phyloP scores from a whole-genome alignment of 139 green algal genomes.

The Mychonastes homosphaera region DNA sequence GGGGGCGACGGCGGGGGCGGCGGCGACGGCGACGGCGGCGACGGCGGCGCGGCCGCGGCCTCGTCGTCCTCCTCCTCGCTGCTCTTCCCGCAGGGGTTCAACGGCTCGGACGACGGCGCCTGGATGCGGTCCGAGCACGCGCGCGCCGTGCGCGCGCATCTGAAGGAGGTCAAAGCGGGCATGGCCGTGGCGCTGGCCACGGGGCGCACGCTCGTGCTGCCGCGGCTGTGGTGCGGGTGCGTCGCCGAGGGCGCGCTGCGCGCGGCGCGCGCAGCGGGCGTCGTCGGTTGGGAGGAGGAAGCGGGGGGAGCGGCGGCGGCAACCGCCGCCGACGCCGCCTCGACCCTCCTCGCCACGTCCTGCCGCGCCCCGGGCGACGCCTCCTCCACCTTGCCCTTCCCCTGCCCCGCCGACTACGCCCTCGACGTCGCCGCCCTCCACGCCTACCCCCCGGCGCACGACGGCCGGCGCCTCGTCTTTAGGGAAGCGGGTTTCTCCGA shows the following conservation, averaged over 20 bases:
- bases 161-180: constrained; percentile 11
- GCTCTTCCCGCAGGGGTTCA: neutral
- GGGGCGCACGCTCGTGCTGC: constrained; percentile 8
- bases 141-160: neutral
- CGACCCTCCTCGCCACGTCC: neutral
- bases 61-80: too few relatives aligned
- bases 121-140: neutral
- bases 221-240: constrained; percentile 11
- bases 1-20: neutral
- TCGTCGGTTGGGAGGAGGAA: neutral
- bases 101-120: neutral
- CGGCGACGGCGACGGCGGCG: neutral
- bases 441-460: too few relatives aligned
- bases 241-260: neutral
- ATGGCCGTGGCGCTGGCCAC: constrained; percentile 4
- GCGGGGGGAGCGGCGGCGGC: neutral
- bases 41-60: neutral
- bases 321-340: neutral
- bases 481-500: too few relatives aligned
- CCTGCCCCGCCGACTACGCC: too few relatives aligned
- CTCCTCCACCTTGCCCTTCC: constrained; percentile 3
- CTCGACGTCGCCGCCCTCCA: too few relatives aligned
- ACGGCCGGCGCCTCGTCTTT: too few relatives aligned
- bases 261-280: neutral
- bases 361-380: constrained; percentile 14